Percentiles rank a stretch among this genome's conserved stretches.
Conservation (phyloP, 192 early-diverging fungal genomes). For the Oehlia diaphana region DNA sequence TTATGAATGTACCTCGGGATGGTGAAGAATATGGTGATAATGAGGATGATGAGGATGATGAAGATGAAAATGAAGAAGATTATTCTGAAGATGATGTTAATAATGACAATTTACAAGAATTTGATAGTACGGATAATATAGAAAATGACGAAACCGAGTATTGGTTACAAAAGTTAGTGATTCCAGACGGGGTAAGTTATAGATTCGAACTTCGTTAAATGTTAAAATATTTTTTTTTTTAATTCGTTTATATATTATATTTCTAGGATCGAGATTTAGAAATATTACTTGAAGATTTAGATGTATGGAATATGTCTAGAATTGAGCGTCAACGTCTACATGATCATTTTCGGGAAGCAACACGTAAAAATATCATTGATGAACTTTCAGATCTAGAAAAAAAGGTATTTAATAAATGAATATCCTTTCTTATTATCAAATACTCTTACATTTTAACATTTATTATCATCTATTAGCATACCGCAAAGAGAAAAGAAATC, state of each 20-base stretch:
- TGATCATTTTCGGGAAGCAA: conserved; percentile 4
- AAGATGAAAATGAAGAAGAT: not conserved
- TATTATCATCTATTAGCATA: not conserved
- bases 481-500: conserved; percentile 5
- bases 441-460: not conserved
- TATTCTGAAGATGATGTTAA: not conserved
- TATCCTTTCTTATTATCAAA: not conserved
- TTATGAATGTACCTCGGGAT: not conserved
- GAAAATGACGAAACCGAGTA: not conserved
- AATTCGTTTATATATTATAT: not conserved
- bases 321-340: conserved; percentile 1
- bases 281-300: not conserved
- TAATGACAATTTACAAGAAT: not conserved
- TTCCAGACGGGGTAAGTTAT: not conserved
- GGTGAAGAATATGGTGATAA: not conserved
- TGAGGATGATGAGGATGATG: not conserved
- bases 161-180: not conserved
- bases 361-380: not conserved
- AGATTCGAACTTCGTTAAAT: not conserved
- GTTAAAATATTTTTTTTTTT: too few relatives aligned
- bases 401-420: not conserved
- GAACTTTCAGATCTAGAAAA: not conserved
- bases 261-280: conserved; percentile 8
- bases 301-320: conserved; percentile 30
- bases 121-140: not conserved